Evolutionary conservation across 2,329 filamentous ascomycete genomes (phyloP).

Genomic region (Gnomoniopsis smithogilvyi): DNA sequence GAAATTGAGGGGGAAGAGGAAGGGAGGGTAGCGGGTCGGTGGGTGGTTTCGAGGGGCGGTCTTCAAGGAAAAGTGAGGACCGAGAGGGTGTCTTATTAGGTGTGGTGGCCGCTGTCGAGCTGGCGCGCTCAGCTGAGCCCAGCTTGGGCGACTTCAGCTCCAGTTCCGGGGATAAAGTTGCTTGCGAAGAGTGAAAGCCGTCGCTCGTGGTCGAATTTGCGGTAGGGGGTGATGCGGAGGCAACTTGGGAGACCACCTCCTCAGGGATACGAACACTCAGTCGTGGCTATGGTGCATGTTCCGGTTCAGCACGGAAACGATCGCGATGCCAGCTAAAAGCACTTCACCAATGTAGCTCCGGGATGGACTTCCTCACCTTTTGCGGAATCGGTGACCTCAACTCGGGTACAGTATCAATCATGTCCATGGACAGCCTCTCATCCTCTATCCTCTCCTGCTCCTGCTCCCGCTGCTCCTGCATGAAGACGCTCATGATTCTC

Average conservation of each 20-base stretch:
- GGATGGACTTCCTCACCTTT: background rate
- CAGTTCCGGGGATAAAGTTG: background rate
- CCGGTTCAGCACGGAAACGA: background rate
- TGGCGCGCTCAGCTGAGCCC: background rate
- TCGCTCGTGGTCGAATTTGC: background rate
- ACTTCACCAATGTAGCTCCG: background rate
- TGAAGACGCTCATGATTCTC: background rate
- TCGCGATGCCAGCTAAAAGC: background rate
- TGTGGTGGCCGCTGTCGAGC: background rate
- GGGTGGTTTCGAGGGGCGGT: background rate
- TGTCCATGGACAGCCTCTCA: background rate
- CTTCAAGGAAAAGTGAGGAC: background rate
- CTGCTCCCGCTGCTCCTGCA: background rate
- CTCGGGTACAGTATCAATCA: background rate
- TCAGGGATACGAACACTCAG: slow-evolving; percentile 5
- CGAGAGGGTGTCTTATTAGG: background rate
- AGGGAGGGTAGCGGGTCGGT: background rate
- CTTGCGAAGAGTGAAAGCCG: background rate
- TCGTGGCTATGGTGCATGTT: background rate
- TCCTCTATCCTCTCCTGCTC: background rate
- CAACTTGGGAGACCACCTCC: background rate
- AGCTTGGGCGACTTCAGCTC: background rate
- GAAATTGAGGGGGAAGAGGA: background rate
- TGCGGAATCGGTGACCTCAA: slow-evolving; percentile 6
- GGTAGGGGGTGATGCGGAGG: background rate